phyloP scores from a whole-genome alignment of 306 rosid species.

The Crotalaria pallida region DNA sequence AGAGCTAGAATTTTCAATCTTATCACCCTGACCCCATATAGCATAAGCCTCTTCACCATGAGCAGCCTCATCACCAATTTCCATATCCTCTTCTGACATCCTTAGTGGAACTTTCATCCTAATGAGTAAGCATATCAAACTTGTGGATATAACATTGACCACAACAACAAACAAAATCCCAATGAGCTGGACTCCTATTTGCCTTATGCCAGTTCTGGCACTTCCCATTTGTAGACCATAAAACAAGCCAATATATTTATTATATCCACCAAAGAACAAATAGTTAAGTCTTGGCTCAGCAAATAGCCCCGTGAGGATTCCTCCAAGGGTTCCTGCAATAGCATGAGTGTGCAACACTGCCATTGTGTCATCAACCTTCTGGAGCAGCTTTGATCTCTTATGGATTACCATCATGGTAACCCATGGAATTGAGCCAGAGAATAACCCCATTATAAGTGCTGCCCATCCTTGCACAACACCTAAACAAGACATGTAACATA shows the following conservation, averaged over 20 bases:
- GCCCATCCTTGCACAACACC: slow-evolving; percentile 56
- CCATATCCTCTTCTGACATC: slow-evolving; percentile 55
- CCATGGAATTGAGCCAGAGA: slow-evolving; percentile 46
- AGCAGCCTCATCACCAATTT: slow-evolving; percentile 51
- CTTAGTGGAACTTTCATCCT: slow-evolving; percentile 24
- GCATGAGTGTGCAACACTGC: slow-evolving; percentile 52
- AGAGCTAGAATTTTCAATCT: slow-evolving; percentile 29
- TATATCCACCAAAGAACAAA: background rate
- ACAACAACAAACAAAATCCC: slow-evolving; percentile 30
- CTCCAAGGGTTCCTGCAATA: slow-evolving; percentile 44
- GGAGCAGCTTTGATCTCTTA: slow-evolving; percentile 40
- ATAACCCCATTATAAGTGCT: slow-evolving; percentile 42
- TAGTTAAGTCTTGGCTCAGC: slow-evolving; percentile 34
- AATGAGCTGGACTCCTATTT: slow-evolving; percentile 24
- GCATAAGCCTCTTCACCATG: slow-evolving; percentile 59
- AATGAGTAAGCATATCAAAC: slow-evolving; percentile 37
- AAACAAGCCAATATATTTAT: slow-evolving; percentile 32
- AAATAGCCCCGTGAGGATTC: slow-evolving; percentile 40
- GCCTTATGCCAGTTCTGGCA: background rate
- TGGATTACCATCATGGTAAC: slow-evolving; percentile 49
- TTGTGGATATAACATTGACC: slow-evolving; percentile 31
- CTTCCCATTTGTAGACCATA: slow-evolving; percentile 20
- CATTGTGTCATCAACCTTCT: slow-evolving; percentile 47
- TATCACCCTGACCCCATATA: slow-evolving; percentile 53
- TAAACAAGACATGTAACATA: background rate